phyloP scores from a whole-genome alignment of 805 yeast species.

The Saccharomycopsis vini region DNA sequence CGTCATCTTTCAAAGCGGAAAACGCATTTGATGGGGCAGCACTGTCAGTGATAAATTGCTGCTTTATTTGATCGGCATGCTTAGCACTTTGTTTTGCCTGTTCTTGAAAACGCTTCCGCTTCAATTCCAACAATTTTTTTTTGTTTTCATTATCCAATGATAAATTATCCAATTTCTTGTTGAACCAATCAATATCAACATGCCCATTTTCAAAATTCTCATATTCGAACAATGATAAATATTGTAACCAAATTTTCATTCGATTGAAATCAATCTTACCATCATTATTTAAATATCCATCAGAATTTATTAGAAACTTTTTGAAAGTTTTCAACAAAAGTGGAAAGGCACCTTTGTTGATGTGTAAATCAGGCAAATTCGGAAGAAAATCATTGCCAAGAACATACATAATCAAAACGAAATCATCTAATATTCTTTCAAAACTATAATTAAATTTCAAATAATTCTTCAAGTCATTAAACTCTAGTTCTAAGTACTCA shows the following conservation, averaged over 20 bases:
- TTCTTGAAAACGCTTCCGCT: conserved; percentile 59
- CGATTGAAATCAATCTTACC: conserved; percentile 75
- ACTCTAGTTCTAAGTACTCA: conserved; percentile 85
- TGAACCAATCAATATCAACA: conserved; percentile 86
- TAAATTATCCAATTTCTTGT: conserved; percentile 70
- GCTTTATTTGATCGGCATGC: conserved; percentile 26
- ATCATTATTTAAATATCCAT: conserved; percentile 76
- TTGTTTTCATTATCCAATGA: conserved; percentile 64
- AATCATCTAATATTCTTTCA: conserved; percentile 87
- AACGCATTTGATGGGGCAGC: conserved; percentile 6
- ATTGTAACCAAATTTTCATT: conserved; percentile 65
- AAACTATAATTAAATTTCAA: conserved; percentile 65
- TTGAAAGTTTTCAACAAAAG: conserved; percentile 81
- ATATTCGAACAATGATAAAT: conserved; percentile 69
- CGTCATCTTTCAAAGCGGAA: conserved; percentile 19
- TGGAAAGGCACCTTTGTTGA: conserved; percentile 97
- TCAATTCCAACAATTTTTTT: conserved; percentile 59
- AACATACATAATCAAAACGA: conserved; percentile 83
- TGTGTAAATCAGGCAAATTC: conserved; percentile 84
- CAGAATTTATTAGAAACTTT: conserved; percentile 58
- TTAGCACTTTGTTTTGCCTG: conserved; percentile 12
- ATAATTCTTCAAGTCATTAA: conserved; percentile 55
- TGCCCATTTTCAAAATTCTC: conserved; percentile 79
- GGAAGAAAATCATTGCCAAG: conserved; percentile 98
- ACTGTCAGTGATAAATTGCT: conserved; percentile 26